Evolutionary conservation across 768 basidiomycete genomes (phyloP), one percentile per base, ranked within the genome.

Genomic region (Pulveroboletus frians): DNA sequence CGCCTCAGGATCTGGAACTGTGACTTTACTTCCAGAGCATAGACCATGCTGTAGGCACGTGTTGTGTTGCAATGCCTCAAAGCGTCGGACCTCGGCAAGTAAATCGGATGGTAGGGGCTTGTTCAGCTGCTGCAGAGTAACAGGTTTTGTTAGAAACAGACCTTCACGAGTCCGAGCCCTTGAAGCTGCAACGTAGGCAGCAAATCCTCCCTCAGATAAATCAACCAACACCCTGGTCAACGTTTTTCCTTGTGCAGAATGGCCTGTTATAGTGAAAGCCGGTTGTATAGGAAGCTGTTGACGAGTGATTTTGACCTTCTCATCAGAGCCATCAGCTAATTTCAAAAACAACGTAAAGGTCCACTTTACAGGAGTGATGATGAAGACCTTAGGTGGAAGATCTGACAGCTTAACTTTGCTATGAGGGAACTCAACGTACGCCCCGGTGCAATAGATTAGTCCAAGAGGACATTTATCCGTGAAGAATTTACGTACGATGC

Each of bases 171-270:
- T 31, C 11, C 5, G 8, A 31, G 31, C 31, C 10, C 29, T 29
- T 29, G 47, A 47, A 2, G 44, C 58, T 6, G 67, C 63, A 5
- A 71, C 66, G 56, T 71, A 70, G 9, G 63, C 62, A 5, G 37
- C 53, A 51, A 61, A 65, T 0, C 62, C 57, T 2, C 62, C 62
- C 7, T 58, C 46, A 20, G 54, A 46, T 5, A 70, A 31, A 15
- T 56, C 54, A 3, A 55, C 54, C 2, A 70, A 9, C 0, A 68
- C 55, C 13, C 41, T 40, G 0, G 47, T 51, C 9, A 71, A 38
- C 0, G 61, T 61, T 42, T 66, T 64, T 4, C 69, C 69, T 52
- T 69, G 69, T 1, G 61, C 57, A 15, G 56, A 59, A 23, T 69
- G 69, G 2, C 65, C 64, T 0, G 69, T 69, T 0, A 67, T 45